phyloP scores from a whole-genome alignment of 177 flowering plant species.

The Tripterygium wilfordii region DNA sequence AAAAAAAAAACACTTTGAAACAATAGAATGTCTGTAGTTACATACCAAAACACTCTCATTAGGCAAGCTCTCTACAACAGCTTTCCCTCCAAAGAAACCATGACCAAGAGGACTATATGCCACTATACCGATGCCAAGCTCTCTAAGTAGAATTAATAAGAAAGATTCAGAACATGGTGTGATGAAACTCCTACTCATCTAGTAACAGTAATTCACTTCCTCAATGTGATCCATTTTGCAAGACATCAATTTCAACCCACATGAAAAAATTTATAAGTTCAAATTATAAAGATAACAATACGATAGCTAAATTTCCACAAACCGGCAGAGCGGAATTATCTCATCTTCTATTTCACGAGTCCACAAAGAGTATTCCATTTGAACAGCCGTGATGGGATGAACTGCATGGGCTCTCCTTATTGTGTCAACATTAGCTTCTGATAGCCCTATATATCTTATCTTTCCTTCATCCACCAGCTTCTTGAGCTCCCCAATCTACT shows the following conservation, averaged over 20 bases:
- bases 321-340: constrained; percentile 32
- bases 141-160: constrained; percentile 25
- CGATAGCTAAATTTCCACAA: too few relatives aligned
- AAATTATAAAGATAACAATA: too few relatives aligned
- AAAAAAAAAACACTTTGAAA: too few relatives aligned
- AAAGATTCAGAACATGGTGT: not conserved
- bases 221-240: too few relatives aligned
- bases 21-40: not conserved
- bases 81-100: constrained; percentile 69
- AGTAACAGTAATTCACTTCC: too few relatives aligned
- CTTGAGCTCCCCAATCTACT: constrained; percentile 40
- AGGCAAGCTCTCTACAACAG: constrained; percentile 41
- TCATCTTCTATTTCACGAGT: constrained; percentile 34
- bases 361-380: constrained; percentile 42
- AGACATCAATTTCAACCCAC: too few relatives aligned
- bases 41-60: constrained; percentile 43
- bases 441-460: constrained; percentile 34
- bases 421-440: constrained; percentile 34
- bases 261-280: too few relatives aligned
- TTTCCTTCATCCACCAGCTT: constrained; percentile 37
- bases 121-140: constrained; percentile 60
- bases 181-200: too few relatives aligned
- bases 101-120: constrained; percentile 68
- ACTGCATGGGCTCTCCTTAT: constrained; percentile 43
- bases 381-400: constrained; percentile 38